Conservation (phyloP, 371 early-diverging fungal species). For the Haplosporangium sp. region DNA sequence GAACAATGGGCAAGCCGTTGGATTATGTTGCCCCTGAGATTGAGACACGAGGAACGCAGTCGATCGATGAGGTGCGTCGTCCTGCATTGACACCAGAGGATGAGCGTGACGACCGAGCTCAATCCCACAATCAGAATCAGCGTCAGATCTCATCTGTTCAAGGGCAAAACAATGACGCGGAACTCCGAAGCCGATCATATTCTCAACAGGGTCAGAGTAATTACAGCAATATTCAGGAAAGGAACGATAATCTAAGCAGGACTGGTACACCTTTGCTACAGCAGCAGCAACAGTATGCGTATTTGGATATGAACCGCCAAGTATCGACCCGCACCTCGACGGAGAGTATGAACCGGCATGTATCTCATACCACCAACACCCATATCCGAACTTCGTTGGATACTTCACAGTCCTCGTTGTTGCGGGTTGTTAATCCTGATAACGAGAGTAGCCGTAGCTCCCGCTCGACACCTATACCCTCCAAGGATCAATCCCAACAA, state of each 20-base stretch:
- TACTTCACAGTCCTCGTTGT: constrained; percentile 1
- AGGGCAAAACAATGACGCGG: background rate
- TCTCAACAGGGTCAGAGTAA: constrained; percentile 14
- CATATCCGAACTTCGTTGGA: constrained; percentile 3
- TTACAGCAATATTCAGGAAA: constrained; percentile 12
- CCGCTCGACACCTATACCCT: constrained; percentile 1
- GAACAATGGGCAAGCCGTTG: constrained; percentile 42
- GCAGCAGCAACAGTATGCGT: constrained; percentile 15
- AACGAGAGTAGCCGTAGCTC: too few relatives aligned
- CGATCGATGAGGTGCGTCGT: constrained; percentile 21
- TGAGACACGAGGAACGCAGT: constrained; percentile 8
- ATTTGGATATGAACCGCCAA: constrained; percentile 31
- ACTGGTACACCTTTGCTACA: constrained; percentile 14
- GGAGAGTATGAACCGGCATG: constrained; percentile 17
- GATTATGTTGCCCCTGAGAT: constrained; percentile 26
- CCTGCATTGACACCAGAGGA: constrained; percentile 2
- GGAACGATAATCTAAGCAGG: background rate
- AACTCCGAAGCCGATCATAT: background rate
- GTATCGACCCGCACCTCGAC: constrained; percentile 11
- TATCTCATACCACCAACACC: constrained; percentile 12
- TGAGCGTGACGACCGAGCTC: background rate
- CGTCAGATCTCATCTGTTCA: constrained; percentile 12
- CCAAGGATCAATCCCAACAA: too few relatives aligned
- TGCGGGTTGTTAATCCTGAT: constrained; percentile 17
- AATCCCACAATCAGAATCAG: constrained; percentile 1